Percentiles rank a stretch among this genome's conserved stretches.
phyloP scores from a whole-genome alignment of 2,329 filamentous ascomycete genomes.

The Claviceps purpurea region DNA sequence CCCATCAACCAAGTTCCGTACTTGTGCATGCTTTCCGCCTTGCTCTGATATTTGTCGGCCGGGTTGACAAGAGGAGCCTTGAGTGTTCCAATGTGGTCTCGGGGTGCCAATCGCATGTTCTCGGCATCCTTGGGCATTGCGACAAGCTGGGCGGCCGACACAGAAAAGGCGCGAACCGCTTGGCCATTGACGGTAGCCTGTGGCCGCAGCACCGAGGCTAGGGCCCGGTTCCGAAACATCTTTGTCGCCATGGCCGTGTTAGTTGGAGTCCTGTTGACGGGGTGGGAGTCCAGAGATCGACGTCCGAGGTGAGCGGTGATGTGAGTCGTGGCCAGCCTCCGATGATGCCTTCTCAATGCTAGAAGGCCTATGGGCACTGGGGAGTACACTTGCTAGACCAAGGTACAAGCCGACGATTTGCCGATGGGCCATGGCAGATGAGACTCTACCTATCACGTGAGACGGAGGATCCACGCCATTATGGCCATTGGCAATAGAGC shows the following conservation, averaged over 20 bases:
- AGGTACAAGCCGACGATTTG: conserved; percentile 15
- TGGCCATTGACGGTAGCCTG: conserved; percentile 26
- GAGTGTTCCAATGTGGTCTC: conserved; percentile 47
- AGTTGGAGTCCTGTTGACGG: conserved; percentile 31
- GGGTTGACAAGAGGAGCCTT: conserved; percentile 77
- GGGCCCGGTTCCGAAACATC: conserved; percentile 40
- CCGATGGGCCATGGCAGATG: conserved; percentile 10
- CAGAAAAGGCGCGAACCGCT: conserved; percentile 36
- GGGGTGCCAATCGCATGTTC: conserved; percentile 54
- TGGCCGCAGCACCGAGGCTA: conserved; percentile 44
- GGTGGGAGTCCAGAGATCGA: conserved; percentile 6
- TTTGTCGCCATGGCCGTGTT: conserved; percentile 45
- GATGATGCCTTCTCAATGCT: neutral
- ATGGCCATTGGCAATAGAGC: neutral
- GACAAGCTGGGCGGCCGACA: conserved; percentile 35
- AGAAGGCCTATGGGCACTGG: neutral
- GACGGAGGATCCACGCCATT: neutral
- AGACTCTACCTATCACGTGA: conserved; percentile 4
- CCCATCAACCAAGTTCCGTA: conserved; percentile 97
- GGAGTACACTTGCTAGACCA: neutral
- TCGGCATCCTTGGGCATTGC: conserved; percentile 45
- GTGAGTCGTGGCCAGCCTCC: neutral
- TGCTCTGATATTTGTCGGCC: conserved; percentile 80
- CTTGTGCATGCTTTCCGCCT: conserved; percentile 76
- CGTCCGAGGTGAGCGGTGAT: neutral